Conservation (phyloP, 2,329 filamentous ascomycete genomes). For the Fusarium lyarnte region DNA sequence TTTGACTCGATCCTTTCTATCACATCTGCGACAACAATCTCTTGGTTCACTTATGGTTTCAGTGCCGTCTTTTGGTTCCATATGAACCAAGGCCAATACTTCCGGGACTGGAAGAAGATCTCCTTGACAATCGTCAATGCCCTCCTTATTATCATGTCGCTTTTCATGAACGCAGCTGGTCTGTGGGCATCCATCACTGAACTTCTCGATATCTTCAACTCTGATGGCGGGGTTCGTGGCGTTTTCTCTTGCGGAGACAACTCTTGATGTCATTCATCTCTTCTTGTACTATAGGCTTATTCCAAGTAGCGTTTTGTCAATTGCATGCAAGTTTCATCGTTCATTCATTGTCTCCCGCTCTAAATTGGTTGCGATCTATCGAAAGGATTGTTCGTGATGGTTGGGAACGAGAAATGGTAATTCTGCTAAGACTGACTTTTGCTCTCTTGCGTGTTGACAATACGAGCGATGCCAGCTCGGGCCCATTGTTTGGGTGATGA, state of each 20-base stretch:
- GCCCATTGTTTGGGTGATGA: neutral
- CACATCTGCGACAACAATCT: slow-evolving; percentile 40
- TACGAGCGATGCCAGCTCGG: neutral
- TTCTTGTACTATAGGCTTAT: neutral
- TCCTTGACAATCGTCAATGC: slow-evolving; percentile 31
- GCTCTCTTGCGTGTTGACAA: fast-evolving
- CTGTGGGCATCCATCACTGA: slow-evolving; percentile 42
- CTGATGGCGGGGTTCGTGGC: slow-evolving; percentile 23
- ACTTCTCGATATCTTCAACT: slow-evolving; percentile 35
- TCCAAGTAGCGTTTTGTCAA: neutral
- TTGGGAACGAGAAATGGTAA: fast-evolving
- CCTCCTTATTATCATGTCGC: slow-evolving; percentile 30
- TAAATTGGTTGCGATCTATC: fast-evolving
- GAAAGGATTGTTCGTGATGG: fast-evolving
- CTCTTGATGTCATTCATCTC: neutral
- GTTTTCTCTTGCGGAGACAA: slow-evolving; percentile 41
- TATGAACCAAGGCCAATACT: slow-evolving; percentile 30
- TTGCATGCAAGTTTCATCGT: neutral
- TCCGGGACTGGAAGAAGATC: slow-evolving; percentile 39
- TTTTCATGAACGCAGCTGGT: slow-evolving; percentile 42
- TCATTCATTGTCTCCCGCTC: neutral
- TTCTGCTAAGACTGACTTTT: fast-evolving
- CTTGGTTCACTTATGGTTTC: slow-evolving; percentile 43
- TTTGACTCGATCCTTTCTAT: slow-evolving; percentile 45
- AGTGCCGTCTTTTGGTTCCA: slow-evolving; percentile 42